A percentile compares a stretch with the other conserved stretches of the same genome.
Evolutionary conservation across 495 filamentous ascomycete species (phyloP).

Genomic region (Penicillium bialowiezense): DNA sequence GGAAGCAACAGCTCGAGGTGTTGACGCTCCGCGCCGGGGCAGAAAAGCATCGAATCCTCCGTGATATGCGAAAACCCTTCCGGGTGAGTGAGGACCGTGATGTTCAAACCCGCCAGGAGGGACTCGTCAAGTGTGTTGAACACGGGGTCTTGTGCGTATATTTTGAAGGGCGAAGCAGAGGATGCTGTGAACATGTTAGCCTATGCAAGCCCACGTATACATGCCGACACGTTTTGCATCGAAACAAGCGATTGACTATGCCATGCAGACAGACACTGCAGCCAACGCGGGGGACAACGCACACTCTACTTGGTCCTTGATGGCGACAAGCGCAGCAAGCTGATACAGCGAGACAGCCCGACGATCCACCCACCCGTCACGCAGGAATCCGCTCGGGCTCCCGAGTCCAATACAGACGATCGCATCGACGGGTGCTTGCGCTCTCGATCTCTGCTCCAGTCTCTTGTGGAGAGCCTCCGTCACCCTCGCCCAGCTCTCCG

Average conservation of each 20-base stretch:
- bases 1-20: slow-evolving; percentile 37
- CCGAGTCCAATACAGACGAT: slow-evolving; percentile 56
- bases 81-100: slow-evolving; percentile 56
- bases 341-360: slow-evolving; percentile 51
- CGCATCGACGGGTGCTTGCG: slow-evolving; percentile 13
- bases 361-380: slow-evolving; percentile 47
- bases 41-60: slow-evolving; percentile 57
- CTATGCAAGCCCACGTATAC: too few relatives aligned
- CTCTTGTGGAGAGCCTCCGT: slow-evolving; percentile 2
- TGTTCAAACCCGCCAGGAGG: slow-evolving; percentile 52
- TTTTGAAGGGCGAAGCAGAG: slow-evolving; percentile 15
- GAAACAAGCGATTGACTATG: too few relatives aligned
- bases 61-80: slow-evolving; percentile 53
- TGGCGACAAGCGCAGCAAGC: slow-evolving; percentile 57
- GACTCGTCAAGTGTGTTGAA: slow-evolving; percentile 60
- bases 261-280: too few relatives aligned
- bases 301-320: slow-evolving; percentile 37
- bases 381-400: slow-evolving; percentile 46
- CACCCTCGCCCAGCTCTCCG: slow-evolving; percentile 25
- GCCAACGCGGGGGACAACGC: not conserved
- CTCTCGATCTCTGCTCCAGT: not conserved
- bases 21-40: slow-evolving; percentile 44
- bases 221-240: too few relatives aligned
- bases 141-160: slow-evolving; percentile 67
- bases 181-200: not conserved